Evolutionary conservation across 805 yeast genomes (phyloP).

Genomic region (Candida piceae): DNA sequence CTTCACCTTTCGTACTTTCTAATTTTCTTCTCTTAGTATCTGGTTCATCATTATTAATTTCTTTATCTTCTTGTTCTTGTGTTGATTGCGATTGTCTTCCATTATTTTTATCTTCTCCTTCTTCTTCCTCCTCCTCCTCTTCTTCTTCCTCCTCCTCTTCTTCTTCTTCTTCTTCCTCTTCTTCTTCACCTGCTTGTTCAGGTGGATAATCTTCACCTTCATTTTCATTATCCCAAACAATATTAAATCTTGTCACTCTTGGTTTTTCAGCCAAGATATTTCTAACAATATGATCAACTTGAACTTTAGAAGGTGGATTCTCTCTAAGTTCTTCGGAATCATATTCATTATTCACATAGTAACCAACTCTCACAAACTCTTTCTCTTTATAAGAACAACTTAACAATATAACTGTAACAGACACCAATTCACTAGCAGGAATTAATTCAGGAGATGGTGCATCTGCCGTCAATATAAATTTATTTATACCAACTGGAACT

Average conservation of each 20-base stretch:
- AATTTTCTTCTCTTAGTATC: conserved; percentile 12
- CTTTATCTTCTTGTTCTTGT: not conserved
- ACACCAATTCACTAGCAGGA: conserved; percentile 92
- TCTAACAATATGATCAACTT: conserved; percentile 88
- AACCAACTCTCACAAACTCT: conserved; percentile 96
- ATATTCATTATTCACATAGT: conserved; percentile 95
- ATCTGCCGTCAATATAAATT: conserved; percentile 88
- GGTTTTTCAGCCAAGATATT: conserved; percentile 97
- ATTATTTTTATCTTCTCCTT: conserved; percentile 38
- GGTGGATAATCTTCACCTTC: conserved; percentile 69
- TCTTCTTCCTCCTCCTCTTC: conserved; percentile 53
- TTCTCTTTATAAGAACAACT: conserved; percentile 91
- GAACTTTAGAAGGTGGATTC: conserved; percentile 90
- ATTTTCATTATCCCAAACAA: conserved; percentile 82
- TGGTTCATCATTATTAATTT: conserved; percentile 15
- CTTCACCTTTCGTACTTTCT: conserved; percentile 1
- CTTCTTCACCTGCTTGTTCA: conserved; percentile 62
- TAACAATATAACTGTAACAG: conserved; percentile 88
- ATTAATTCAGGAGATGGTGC: conserved; percentile 95
- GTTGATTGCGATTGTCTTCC: conserved; percentile 15
- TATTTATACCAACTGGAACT: conserved; percentile 94
- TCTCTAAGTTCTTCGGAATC: conserved; percentile 90
- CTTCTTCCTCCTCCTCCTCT: conserved; percentile 51
- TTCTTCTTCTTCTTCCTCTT: conserved; percentile 57
- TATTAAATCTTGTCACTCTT: conserved; percentile 92